Evolutionary conservation across 179 eudicot genomes (phyloP).

Genomic region (Silene coronaria): DNA sequence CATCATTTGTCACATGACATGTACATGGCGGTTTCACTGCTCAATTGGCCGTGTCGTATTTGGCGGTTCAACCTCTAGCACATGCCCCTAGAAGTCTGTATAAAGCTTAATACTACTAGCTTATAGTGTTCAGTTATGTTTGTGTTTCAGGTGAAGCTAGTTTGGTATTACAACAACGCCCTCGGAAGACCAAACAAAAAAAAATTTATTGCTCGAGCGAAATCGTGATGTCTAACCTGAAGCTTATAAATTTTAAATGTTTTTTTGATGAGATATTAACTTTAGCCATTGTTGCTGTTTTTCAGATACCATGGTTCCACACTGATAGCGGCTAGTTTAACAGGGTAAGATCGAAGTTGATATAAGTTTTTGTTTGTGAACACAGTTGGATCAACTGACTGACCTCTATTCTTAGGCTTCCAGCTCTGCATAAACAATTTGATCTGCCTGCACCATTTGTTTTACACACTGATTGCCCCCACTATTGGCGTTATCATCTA

Average conservation of each 20-base stretch:
- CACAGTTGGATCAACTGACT: not conserved
- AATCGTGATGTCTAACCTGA: constrained; percentile 54
- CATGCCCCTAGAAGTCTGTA: not conserved
- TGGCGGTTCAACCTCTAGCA: not conserved
- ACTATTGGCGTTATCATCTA: constrained; percentile 91
- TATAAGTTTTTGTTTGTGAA: constrained; percentile 3
- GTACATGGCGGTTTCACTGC: not conserved
- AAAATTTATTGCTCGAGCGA: constrained; percentile 82
- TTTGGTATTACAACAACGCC: constrained; percentile 96
- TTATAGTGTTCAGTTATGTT: not conserved
- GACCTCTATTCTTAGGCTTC: constrained; percentile 42
- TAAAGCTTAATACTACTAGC: not conserved
- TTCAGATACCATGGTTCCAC: constrained; percentile 95
- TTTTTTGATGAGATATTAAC: constrained; percentile 7
- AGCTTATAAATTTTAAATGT: not conserved
- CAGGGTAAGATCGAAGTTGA: constrained; percentile 51
- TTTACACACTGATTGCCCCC: constrained; percentile 94
- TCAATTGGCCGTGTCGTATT: not conserved
- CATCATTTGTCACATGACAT: not conserved
- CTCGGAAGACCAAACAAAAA: constrained; percentile 93
- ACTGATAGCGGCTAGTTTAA: constrained; percentile 84
- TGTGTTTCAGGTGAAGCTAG: constrained; percentile 74
- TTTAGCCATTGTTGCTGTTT: constrained; percentile 19
- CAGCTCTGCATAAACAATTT: constrained; percentile 84
- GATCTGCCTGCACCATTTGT: constrained; percentile 96